Base-by-base conservation (phyloP, 139 green algal genomes). In the Chlamydomonas applanata region DNA sequence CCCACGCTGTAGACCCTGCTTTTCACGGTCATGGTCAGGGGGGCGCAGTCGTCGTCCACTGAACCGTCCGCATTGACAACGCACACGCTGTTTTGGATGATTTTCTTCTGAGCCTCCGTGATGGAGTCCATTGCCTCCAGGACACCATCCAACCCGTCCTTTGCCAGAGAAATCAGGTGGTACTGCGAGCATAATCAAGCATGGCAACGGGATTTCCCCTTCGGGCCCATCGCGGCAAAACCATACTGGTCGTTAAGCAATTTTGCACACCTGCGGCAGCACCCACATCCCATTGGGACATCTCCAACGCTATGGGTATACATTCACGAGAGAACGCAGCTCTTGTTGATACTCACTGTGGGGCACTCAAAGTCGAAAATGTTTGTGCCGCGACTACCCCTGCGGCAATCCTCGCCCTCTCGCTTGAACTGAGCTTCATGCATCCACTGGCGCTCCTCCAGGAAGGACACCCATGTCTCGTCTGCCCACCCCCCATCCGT, bases 361-460 rank as follows among this genome's bases (percentile, higher is more conserved):
- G 64, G 64, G 9, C 33, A 57, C 64, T 71, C 64, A 34, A 71
- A 71, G 64, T 71, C 64, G 22, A 52, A 53, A 19, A 71, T 29
- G 19, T 19, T 52, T 27, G 64, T 7, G 25, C 64, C 64, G 2
- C 64, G 35, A 3, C 2, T 33, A 2, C 64, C 64, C 36, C 36
- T 71, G 20, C 33, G 64, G 64, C 35, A 59, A 16, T 71, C 64
- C 40, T 71, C 64, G 16, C 64, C 64, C 20, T 71, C 64, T 2
- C 64, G 35, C 64, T 71, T 71, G 64, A 57, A 71, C 20, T 36
- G 27, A 25, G 25, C 53, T 35, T 71, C 64, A 13, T 17, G 9
- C 64, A 71, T 71, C 64, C 64, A 71, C 36, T 71, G 14, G 1
- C 64, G 36, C 36, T 71, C 64, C 24, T 71, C 64, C 64, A 71